Evolutionary conservation across 2,329 filamentous ascomycete genomes (phyloP).

Genomic region (Cladosporium sphaerospermum): DNA sequence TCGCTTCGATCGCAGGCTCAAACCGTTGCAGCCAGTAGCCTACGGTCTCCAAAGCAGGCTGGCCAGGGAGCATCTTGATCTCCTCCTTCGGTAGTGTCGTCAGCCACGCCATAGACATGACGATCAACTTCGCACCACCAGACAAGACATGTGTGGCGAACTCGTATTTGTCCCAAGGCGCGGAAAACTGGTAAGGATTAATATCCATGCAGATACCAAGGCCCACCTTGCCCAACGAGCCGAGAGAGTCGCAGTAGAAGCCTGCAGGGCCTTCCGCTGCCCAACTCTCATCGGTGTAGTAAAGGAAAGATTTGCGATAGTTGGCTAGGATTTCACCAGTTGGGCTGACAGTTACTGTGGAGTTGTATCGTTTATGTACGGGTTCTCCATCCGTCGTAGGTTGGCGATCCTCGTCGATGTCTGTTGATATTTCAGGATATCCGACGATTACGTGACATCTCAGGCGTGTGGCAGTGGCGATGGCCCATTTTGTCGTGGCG

Average conservation of each 20-base stretch:
- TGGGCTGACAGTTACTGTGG: constrained; percentile 52
- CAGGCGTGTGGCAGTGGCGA: constrained; percentile 58
- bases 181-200: constrained; percentile 57
- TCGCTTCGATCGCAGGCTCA: constrained; percentile 48
- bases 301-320: constrained; percentile 60
- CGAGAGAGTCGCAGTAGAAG: constrained; percentile 36
- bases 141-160: constrained; percentile 53
- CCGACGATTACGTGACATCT: constrained; percentile 64
- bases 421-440: constrained; percentile 57
- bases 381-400: constrained; percentile 6
- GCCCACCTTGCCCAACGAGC: constrained; percentile 32
- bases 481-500: constrained; percentile 65
- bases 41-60: constrained; percentile 66
- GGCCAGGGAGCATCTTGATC: constrained; percentile 39
- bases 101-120: constrained; percentile 74
- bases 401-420: constrained; percentile 11
- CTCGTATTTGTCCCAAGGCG: constrained; percentile 54
- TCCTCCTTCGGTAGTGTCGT: constrained; percentile 50
- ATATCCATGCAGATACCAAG: constrained; percentile 53
- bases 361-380: constrained; percentile 47
- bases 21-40: constrained; percentile 70
- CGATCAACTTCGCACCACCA: constrained; percentile 53
- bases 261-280: constrained; percentile 32
- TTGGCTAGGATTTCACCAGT: constrained; percentile 50
- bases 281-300: constrained; percentile 63